Evolutionary conservation across 2,329 filamentous ascomycete genomes (phyloP).

Genomic region (Pestalotiopsis sp.): DNA sequence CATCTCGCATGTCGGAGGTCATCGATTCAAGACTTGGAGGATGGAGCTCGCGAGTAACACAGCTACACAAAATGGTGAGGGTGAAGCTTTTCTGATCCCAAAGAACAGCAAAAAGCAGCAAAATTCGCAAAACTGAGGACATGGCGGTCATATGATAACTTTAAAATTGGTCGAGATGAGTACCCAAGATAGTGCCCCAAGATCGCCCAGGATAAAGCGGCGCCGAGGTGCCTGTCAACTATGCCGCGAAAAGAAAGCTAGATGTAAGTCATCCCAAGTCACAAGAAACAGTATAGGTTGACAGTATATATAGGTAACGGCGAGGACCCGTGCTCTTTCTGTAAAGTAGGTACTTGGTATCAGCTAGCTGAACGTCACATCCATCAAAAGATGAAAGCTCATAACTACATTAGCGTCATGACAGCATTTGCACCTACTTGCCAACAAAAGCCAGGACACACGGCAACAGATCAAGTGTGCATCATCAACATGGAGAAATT

Average conservation of each 20-base stretch:
- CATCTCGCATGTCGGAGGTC: neutral
- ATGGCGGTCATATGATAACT: neutral
- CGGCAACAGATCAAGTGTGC: neutral
- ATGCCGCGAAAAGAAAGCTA: neutral
- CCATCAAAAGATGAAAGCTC: neutral
- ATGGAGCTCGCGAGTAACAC: neutral
- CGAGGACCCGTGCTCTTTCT: neutral
- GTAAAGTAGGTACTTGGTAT: neutral
- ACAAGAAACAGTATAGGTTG: neutral
- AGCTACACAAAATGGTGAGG: neutral
- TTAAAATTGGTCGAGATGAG: neutral
- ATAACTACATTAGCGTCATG: neutral
- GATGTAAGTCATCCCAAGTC: neutral
- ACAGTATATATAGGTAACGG: neutral
- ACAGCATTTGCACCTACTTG: neutral
- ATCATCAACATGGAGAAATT: neutral
- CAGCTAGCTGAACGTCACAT: neutral
- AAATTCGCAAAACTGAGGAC: neutral
- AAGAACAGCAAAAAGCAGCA: neutral
- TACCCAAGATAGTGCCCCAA: neutral
- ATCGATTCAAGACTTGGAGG: neutral
- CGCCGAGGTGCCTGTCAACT: neutral
- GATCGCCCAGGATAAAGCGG: neutral
- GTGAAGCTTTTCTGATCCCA: neutral
- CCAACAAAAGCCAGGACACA: neutral